A percentile compares a stretch with the other conserved stretches of the same genome.
Conservation (phyloP, 1,284 basidiomycete genomes). For the Neolentinus lepideus region DNA sequence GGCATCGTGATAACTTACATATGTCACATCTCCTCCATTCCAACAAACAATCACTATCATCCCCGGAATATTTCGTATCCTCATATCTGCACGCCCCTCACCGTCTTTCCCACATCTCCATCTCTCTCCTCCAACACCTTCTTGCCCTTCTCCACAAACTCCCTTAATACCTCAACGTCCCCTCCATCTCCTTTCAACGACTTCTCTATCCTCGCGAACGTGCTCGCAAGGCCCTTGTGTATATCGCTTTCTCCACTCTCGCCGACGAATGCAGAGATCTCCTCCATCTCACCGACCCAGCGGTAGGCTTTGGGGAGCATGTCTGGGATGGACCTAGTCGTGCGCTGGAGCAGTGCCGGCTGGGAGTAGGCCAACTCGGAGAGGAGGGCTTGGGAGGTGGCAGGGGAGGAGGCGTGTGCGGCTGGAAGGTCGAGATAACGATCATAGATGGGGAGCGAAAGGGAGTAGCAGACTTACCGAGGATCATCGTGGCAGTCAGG, state of each 20-base stretch:
- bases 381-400: constrained; percentile 45
- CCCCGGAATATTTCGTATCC: no score
- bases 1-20: no score
- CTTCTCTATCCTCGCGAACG: constrained; percentile 35
- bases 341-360: constrained; percentile 32
- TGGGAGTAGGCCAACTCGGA: constrained; percentile 41
- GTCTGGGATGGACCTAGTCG: constrained; percentile 30
- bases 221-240: constrained; percentile 39
- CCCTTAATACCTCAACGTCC: constrained; percentile 31
- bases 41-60: no score
- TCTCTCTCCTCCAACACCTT: constrained; percentile 3
- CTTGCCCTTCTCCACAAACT: constrained; percentile 39
- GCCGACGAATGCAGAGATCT: constrained; percentile 49
- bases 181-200: constrained; percentile 27
- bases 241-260: constrained; percentile 32
- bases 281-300: constrained; percentile 55
- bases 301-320: constrained; percentile 58
- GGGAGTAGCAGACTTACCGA: constrained; percentile 28
- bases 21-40: no score
- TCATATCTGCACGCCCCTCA: no score
- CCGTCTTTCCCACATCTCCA: no score
- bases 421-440: constrained; percentile 29
- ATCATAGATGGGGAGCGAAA: neutral
- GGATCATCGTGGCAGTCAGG: constrained; percentile 48
- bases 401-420: constrained; percentile 50